Base-by-base conservation (phyloP, 106 monocot species). In the Allium fistulosum region DNA sequence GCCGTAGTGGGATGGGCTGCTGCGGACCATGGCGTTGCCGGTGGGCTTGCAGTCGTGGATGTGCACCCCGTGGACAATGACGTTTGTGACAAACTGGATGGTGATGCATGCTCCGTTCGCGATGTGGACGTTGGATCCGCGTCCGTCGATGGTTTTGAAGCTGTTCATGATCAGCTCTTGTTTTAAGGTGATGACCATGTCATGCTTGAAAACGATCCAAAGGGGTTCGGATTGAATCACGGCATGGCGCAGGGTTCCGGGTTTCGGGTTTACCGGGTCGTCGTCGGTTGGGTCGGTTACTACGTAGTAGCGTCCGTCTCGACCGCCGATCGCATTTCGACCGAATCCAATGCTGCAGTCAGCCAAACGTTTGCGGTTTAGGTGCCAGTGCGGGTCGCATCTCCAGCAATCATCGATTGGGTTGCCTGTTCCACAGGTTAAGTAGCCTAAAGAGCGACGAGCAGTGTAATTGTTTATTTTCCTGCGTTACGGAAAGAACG, bases 381-480 rank as follows among this genome's bases (percentile, higher is more conserved):
- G 70, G 72, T 78, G 78, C 85, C 85, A 85, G 10, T 78, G 45
- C 2, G 75, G 75, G 50, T 81, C 79, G 69, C 85, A 85, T 7
- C 85, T 78, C 85, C 85, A 85, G 81, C 85, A 85, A 59, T 81
- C 81, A 61, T 85, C 85, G 47, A 85, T 81, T 14, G 85, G 85
- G 70, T 85, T 85, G 53, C 81, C 81, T 7, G 78, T 81, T 6
- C 78, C 78, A 48, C 78, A 78, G 9, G 80, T 69, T 10, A 86
- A 62, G 59, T 69, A 82, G 7, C 63, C 79, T 0, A 86, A 82
- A 8, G 17, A 11, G 7, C 82, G 79, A 6, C 86, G 68, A 7
- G 72, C 55, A 10, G 73, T 86, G 71, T 71, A 63, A 37, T 73
- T 75, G 53, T 64, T 73, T 15, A 82, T 82, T n/a, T 70, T 62